Evolutionary conservation across 2,329 filamentous ascomycete genomes (phyloP), one percentile per base, ranked within the genome.

Genomic region (Rosellinia necatrix): DNA sequence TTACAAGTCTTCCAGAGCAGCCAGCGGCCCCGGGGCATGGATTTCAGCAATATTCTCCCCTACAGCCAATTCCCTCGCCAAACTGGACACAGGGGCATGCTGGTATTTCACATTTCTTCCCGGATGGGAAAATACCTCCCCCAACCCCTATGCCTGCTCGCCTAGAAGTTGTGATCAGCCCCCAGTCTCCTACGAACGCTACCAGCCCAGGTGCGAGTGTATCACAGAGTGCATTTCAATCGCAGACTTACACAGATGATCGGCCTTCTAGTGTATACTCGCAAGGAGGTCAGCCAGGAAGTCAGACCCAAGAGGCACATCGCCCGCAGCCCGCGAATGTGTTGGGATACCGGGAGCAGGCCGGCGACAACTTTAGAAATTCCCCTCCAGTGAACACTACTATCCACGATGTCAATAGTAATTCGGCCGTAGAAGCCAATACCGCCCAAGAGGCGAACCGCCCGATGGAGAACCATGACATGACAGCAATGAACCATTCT

Each of bases 101-200:
- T n/a, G 41, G 43, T 19, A 49, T 58, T 12, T 46, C 55, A 37
- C 40, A 58, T 9, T 46, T 54, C 3, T 54, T 54, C 17, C 46
- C 41, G 4, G 55, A 19, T n/a, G 46, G 50, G 21, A 54, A 42
- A 6, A 42, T 58, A 40, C 55, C 50, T 38, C 51, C 55, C 19
- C 51, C 55, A 2, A 50, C 55, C 21, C 53, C 53, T 19, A n/a
- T 40, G 6, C 25, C 41, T 29, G 19, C 29, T 7, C 27, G 35
- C 13, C n/a, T 6, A 15, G 46, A 17, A 40, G 30, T 7, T 15
- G 19, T 29, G 7, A n/a, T 21, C 22, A 37, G 38, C 17, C 7
- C 34, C 32, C 46, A 41, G 37, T 3, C 12, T 10, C 40, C 44
- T 9, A 29, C 12, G n/a, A 27, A 21, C 42, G n/a, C 29, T 1